Conservation (phyloP, 2,329 filamentous ascomycete genomes). For the Coccinonectria pachysandricola region DNA sequence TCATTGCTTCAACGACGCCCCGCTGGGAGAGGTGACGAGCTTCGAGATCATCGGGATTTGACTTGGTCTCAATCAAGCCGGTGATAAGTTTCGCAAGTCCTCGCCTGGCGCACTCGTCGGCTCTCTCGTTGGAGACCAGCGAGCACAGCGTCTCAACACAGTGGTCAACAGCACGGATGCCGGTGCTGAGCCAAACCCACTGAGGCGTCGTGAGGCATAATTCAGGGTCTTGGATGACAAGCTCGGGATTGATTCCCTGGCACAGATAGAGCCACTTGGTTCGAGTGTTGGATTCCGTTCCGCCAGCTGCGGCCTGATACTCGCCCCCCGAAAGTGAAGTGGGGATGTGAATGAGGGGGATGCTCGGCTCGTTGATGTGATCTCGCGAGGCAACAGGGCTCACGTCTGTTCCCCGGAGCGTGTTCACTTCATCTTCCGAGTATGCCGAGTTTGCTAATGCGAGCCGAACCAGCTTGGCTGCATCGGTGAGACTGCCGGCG, state of each 20-base stretch:
- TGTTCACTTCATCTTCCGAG: conserved; percentile 27
- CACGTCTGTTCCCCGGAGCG: conserved; percentile 18
- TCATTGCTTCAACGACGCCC: conserved; percentile 43
- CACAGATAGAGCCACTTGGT: conserved; percentile 20
- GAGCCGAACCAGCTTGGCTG: conserved; percentile 40
- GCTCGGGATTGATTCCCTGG: conserved; percentile 31
- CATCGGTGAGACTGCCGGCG: conserved; percentile 45
- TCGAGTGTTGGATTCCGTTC: conserved; percentile 14
- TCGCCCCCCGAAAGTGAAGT: conserved; percentile 27
- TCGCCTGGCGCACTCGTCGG: conserved; percentile 8
- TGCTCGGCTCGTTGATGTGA: conserved; percentile 11
- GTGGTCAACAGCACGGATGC: conserved; percentile 46
- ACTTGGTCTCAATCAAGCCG: conserved; percentile 3
- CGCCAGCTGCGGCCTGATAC: conserved; percentile 22
- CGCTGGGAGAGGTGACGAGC: conserved; percentile 37
- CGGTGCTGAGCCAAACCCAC: conserved; percentile 46
- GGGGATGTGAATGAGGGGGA: conserved; percentile 25
- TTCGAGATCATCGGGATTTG: conserved; percentile 24
- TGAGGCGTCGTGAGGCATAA: conserved; percentile 40
- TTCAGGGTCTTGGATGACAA: conserved; percentile 47
- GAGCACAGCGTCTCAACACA: conserved; percentile 46
- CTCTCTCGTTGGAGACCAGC: conserved; percentile 25
- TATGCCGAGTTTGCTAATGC: conserved; percentile 37
- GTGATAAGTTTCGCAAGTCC: conserved; percentile 1
- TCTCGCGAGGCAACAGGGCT: conserved; percentile 11